phyloP scores from a whole-genome alignment of 345 rosid genomes.

The Heritiera littoralis region DNA sequence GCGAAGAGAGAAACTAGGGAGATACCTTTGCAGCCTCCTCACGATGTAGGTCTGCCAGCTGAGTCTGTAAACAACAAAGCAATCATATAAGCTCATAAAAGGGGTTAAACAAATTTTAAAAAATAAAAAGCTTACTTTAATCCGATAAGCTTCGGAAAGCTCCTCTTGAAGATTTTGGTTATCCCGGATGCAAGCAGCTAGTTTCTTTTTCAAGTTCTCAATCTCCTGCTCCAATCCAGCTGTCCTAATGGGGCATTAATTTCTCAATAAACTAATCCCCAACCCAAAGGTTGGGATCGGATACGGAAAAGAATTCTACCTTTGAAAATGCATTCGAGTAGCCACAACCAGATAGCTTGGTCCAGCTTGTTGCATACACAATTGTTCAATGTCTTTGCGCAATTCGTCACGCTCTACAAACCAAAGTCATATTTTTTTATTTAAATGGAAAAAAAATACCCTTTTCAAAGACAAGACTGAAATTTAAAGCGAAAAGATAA shows the following conservation, averaged over 20 bases:
- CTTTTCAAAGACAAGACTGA: neutral
- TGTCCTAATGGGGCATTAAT: conserved; percentile 69
- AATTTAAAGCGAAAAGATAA: too few species aligned
- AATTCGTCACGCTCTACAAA: conserved; percentile 80
- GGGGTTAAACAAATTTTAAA: neutral
- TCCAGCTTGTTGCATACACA: conserved; percentile 98
- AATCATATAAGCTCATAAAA: conserved; percentile 27
- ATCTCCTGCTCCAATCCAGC: conserved; percentile 98
- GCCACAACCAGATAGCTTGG: conserved; percentile 88
- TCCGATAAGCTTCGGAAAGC: conserved; percentile 93
- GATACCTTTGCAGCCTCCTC: conserved; percentile 80
- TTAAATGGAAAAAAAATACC: neutral
- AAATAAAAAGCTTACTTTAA: conserved; percentile 54
- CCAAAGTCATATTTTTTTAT: neutral
- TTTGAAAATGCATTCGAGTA: conserved; percentile 92
- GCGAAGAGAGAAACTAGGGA: conserved; percentile 12
- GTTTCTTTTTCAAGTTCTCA: conserved; percentile 71
- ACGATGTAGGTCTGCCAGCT: conserved; percentile 81
- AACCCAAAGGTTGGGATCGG: neutral
- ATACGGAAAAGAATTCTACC: conserved; percentile 43
- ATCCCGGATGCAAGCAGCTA: conserved; percentile 65
- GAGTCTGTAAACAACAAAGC: conserved; percentile 49
- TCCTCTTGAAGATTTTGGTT: conserved; percentile 90
- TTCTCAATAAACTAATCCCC: neutral
- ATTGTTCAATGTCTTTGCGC: conserved; percentile 89